These are phyloP conservation scores for Cudoniella acicularis DNA, from an alignment of 495 filamentous ascomycete species.

Conservation along the genomic window DNA sequence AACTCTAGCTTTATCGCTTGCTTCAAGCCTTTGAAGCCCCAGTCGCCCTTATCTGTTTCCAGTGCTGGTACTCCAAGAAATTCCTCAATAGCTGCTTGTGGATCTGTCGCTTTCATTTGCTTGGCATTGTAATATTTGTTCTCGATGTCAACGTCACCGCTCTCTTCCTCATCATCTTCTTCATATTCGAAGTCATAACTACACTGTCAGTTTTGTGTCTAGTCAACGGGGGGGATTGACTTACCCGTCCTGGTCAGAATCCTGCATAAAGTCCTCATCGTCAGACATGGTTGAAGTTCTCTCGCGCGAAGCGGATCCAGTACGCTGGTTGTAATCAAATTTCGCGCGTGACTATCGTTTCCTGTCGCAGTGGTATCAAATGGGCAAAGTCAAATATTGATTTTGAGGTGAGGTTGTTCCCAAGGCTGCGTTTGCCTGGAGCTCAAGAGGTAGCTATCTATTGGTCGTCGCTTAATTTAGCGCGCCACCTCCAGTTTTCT, in stretches of 20 bases:
- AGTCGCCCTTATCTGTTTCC: constrained; percentile 82
- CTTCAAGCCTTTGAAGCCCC: constrained; percentile 98
- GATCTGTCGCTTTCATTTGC: constrained; percentile 83
- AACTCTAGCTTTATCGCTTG: constrained; percentile 98
- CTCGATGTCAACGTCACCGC: constrained; percentile 88
- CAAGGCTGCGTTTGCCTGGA: constrained; percentile 24
- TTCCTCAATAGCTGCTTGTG: constrained; percentile 85
- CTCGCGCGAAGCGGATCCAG: not conserved
- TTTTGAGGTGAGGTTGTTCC: constrained; percentile 3
- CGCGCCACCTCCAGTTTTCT: not conserved
- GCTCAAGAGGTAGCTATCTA: constrained; percentile 1
- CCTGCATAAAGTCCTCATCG: constrained; percentile 96
- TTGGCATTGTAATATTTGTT: constrained; percentile 99
- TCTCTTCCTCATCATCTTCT: constrained; percentile 84
- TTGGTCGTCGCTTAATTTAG: not conserved
- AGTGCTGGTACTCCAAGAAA: constrained; percentile 82
- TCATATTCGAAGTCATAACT: constrained; percentile 97
- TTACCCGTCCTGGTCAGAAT: constrained; percentile 86
- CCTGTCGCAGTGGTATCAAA: too few species aligned
- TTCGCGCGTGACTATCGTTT: too few species aligned
- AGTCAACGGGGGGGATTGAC: constrained; percentile 12
- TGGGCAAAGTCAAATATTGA: constrained; percentile 9
- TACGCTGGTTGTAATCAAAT: too few species aligned
- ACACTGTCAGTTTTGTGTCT: constrained; percentile 13
- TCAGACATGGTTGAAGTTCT: constrained; percentile 70